Percentiles rank a stretch among this genome's conserved stretches.
phyloP scores from a whole-genome alignment of 441 rosid species.

The Macaranga tanarius region DNA sequence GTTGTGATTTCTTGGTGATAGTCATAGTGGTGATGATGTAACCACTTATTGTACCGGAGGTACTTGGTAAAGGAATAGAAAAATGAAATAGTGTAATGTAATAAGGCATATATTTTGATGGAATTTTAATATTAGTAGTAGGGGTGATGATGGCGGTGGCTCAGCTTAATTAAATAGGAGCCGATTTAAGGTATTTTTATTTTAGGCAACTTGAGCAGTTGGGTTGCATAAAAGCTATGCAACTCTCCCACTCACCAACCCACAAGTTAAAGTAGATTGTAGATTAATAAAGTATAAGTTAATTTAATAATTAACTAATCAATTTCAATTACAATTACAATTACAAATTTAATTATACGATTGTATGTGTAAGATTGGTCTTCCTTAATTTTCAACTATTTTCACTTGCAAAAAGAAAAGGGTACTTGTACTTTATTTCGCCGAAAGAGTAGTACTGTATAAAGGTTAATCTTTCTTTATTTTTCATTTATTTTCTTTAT shows the following conservation, averaged over 20 bases:
- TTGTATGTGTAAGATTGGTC: not conserved
- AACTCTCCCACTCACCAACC: not conserved
- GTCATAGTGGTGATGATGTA: constrained; percentile 13
- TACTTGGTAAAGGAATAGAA: not conserved
- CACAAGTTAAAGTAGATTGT: not conserved
- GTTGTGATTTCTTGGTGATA: not conserved
- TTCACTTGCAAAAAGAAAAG: not conserved
- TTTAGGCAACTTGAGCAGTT: not conserved
- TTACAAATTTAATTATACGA: not conserved
- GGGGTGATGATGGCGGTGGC: not conserved
- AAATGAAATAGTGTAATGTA: not conserved
- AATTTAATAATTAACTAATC: not conserved
- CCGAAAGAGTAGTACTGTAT: constrained; percentile 7
- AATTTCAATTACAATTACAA: not conserved
- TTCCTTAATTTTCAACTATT: not conserved
- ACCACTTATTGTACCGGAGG: not conserved
- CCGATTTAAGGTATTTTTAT: no score
- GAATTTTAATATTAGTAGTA: not conserved
- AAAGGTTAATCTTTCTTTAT: not conserved
- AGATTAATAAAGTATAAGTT: not conserved
- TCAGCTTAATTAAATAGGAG: constrained; percentile 3
- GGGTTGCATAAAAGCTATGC: not conserved
- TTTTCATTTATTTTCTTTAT: not conserved
- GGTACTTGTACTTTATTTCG: constrained; percentile 2
- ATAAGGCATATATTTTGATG: not conserved